Evolutionary conservation across 768 basidiomycete species (phyloP).

Genomic region (Tylopilus plumbeoviolaceoides): DNA sequence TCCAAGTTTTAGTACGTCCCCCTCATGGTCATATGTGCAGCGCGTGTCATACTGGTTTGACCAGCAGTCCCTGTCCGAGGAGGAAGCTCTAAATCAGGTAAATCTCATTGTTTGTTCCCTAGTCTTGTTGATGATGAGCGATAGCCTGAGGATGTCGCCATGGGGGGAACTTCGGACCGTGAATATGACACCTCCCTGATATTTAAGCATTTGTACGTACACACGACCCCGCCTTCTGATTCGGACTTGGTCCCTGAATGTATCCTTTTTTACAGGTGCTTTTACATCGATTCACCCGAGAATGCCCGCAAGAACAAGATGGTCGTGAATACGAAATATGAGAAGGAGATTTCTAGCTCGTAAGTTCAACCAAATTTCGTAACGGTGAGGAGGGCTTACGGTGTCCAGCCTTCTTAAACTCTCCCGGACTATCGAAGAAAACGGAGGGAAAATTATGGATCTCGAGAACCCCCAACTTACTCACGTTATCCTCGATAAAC

Average conservation of each 20-base stretch:
- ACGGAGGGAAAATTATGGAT: constrained; percentile 71
- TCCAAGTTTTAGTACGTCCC: constrained; percentile 8
- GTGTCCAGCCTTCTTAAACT: constrained; percentile 51
- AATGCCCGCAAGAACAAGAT: constrained; percentile 70
- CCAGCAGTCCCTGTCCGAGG: no score
- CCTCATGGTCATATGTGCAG: no score
- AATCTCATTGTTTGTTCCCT: not conserved
- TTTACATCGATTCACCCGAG: constrained; percentile 81
- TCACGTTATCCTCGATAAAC: constrained; percentile 81
- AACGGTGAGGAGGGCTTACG: not conserved
- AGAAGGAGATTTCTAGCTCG: constrained; percentile 52
- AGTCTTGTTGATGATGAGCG: not conserved
- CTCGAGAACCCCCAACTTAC: constrained; percentile 78
- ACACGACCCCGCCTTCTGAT: not conserved
- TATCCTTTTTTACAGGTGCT: constrained; percentile 70
- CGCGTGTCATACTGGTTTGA: no score
- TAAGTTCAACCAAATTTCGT: constrained; percentile 27
- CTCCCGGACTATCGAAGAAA: constrained; percentile 48
- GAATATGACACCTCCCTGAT: no score
- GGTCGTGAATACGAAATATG: constrained; percentile 48
- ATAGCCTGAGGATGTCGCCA: no score
- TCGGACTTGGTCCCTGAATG: no score
- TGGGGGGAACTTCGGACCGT: no score
- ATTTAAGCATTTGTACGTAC: no score
- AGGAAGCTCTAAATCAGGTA: no score